Evolutionary conservation across 1,139 yeast species (phyloP).

Genomic region (Magnusiomyces paraingens): DNA sequence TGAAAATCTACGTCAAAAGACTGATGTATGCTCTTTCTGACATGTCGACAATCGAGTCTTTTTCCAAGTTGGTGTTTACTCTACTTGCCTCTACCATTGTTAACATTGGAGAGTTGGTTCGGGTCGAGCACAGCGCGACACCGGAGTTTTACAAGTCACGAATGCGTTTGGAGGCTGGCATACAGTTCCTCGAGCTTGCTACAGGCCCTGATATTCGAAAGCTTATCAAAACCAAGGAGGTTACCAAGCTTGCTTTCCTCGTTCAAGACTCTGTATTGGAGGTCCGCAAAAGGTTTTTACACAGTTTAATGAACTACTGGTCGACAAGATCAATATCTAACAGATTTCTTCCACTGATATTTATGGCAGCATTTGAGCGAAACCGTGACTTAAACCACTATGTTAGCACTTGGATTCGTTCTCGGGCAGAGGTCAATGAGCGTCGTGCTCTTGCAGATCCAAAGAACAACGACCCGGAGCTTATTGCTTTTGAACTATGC

Average conservation of each 20-base stretch:
- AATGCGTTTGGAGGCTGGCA: conserved; percentile 64
- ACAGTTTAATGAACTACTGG: conserved; percentile 47
- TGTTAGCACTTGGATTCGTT: conserved; percentile 65
- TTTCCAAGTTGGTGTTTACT: conserved; percentile 60
- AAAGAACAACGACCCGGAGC: conserved; percentile 18
- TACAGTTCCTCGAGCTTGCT: conserved; percentile 58
- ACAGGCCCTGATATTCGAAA: conserved; percentile 47
- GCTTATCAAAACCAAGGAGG: conserved; percentile 46
- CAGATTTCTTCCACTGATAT: conserved; percentile 58
- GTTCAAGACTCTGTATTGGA: conserved; percentile 59
- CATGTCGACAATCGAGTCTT: conserved; percentile 32
- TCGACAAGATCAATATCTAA: conserved; percentile 52
- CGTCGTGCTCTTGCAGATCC: background rate
- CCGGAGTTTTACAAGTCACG: conserved; percentile 56
- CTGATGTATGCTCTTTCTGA: conserved; percentile 43
- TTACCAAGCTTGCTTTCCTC: conserved; percentile 50
- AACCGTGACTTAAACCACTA: conserved; percentile 43
- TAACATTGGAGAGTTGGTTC: conserved; percentile 76
- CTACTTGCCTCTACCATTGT: conserved; percentile 60
- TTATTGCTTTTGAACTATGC: conserved; percentile 49
- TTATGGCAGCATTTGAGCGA: conserved; percentile 75
- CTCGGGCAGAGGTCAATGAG: conserved; percentile 38
- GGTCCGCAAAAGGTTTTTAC: conserved; percentile 51
- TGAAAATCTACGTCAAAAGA: conserved; percentile 60
- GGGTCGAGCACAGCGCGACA: conserved; percentile 50